A percentile compares a stretch with the other conserved stretches of the same genome.
Evolutionary conservation across 2,329 filamentous ascomycete genomes (phyloP).

Genomic region (Dichotomopilus funicola): DNA sequence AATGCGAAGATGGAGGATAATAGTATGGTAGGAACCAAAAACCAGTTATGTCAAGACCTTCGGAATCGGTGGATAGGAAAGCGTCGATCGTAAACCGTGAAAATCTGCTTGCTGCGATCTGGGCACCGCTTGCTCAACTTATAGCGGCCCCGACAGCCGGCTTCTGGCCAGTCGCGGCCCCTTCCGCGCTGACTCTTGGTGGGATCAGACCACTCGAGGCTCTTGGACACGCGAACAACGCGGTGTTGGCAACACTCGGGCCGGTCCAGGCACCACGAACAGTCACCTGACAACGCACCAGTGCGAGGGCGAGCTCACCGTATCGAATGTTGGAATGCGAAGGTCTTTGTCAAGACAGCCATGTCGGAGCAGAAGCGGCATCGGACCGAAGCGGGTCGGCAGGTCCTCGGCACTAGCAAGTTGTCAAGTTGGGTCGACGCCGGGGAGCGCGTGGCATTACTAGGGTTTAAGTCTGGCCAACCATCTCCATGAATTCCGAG

Average conservation of each 20-base stretch:
- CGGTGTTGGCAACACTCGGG: slow-evolving; percentile 6
- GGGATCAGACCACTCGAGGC: slow-evolving; percentile 6
- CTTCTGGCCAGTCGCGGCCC: background rate
- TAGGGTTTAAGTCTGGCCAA: no score
- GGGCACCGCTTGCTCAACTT: background rate
- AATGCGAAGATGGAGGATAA: background rate
- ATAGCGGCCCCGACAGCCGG: background rate
- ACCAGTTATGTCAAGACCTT: background rate
- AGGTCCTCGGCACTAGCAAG: background rate
- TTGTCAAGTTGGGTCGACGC: no score
- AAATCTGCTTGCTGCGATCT: background rate
- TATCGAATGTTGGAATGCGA: background rate
- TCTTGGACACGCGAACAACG: background rate
- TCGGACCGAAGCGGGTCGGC: slow-evolving; percentile 4
- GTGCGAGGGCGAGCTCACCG: background rate
- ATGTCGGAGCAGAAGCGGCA: background rate
- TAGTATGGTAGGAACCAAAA: background rate
- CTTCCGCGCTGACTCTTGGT: background rate
- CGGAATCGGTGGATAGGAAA: background rate
- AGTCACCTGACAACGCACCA: slow-evolving; percentile 7
- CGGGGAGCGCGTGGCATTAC: no score
- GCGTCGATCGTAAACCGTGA: background rate
- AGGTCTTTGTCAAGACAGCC: background rate
- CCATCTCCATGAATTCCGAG: no score
- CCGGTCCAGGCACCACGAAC: background rate